These are phyloP conservation scores for Sarocladiaceae sp. DNA, from an alignment of 2,329 filamentous ascomycete genomes.

Conservation along the genomic window DNA sequence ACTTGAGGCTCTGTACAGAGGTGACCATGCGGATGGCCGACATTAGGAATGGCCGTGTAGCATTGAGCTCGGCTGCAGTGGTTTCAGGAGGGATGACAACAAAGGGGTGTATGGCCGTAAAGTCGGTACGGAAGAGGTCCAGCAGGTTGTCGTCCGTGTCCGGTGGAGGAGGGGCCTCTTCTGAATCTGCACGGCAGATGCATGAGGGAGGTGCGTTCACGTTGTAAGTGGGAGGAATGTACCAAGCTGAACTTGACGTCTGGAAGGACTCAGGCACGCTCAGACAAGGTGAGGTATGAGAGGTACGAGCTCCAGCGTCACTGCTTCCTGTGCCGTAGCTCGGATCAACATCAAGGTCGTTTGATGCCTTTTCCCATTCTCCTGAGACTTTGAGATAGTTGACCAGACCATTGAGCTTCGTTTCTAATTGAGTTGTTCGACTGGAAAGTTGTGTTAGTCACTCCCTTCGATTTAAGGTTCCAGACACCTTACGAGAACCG, in stretches of 20 bases:
- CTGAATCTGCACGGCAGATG: conserved; percentile 39
- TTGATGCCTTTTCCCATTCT: conserved; percentile 22
- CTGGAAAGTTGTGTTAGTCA: conserved; percentile 24
- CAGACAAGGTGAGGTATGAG: conserved; percentile 7
- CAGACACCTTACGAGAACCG: too few relatives aligned
- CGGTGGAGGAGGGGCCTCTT: conserved; percentile 32
- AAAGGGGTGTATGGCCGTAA: conserved; percentile 43
- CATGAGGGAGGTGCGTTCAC: conserved; percentile 40
- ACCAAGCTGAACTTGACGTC: conserved; percentile 15
- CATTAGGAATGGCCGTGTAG: conserved; percentile 43
- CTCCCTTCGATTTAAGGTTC: too few relatives aligned
- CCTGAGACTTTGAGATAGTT: conserved; percentile 41
- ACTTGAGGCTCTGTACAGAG: conserved; percentile 40
- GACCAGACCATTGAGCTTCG: conserved; percentile 44
- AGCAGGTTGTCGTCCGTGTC: conserved; percentile 44
- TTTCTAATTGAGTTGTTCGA: conserved; percentile 45
- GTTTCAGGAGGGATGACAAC: conserved; percentile 36
- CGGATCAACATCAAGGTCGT: conserved; percentile 1
- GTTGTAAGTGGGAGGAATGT: conserved; percentile 40
- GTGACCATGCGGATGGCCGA: conserved; percentile 45
- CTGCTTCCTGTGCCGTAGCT: conserved; percentile 1
- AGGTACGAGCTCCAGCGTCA: conserved; percentile 5
- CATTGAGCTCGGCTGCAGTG: conserved; percentile 31
- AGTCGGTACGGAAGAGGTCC: conserved; percentile 36
- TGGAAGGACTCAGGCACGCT: conserved; percentile 10